Evolutionary conservation across 2,329 filamentous ascomycete species (phyloP), one percentile per base, ranked within the genome.

Genomic region (Colletotrichum tanaceti): DNA sequence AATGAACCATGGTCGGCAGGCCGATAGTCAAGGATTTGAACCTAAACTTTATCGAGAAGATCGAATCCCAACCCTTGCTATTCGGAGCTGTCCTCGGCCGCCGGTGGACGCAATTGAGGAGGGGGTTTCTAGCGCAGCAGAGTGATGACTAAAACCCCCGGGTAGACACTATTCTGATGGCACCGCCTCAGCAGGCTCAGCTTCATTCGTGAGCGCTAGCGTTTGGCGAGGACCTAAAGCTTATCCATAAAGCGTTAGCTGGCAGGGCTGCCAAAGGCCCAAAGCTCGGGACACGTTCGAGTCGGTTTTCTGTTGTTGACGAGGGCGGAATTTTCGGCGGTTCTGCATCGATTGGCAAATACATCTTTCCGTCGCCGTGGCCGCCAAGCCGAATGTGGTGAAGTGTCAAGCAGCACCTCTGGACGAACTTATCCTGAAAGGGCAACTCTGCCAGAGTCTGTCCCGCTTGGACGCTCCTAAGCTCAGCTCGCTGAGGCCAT

Each of bases 41-140:
- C 41, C 41, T 20, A 46, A 46, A 44, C 41, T 58, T 58, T 44
- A 58, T 58, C 24, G 24, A 35, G 18, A 46, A 14, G 54, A 44
- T 46, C 41, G 41, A 32, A 46, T 10, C 24, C 24, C 18, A 24
- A 24, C 39, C 41, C 53, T 58, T 11, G 38, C n/a, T 5, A 7
- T 20, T 10, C 28, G 24, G 54, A 32, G 28, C 16, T 20, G 54
- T 44, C 39, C 44, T 28, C 18, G 22, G 54, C 54, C n/a, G n/a
- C n/a, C n/a, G n/a, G n/a, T n/a, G 5, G 44, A 43, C 32, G 18
- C 22, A 14, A n/a, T n/a, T n/a, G n/a, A n/a, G n/a, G n/a, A n/a
- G n/a, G n/a, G n/a, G n/a, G n/a, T n/a, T n/a, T n/a, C n/a, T n/a
- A n/a, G n/a, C n/a, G n/a, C n/a, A n/a, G n/a, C n/a, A n/a, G n/a